Evolutionary conservation across 139 green algal genomes (phyloP), one percentile per base, ranked within the genome.

Genomic region (Micractinium conductrix): DNA sequence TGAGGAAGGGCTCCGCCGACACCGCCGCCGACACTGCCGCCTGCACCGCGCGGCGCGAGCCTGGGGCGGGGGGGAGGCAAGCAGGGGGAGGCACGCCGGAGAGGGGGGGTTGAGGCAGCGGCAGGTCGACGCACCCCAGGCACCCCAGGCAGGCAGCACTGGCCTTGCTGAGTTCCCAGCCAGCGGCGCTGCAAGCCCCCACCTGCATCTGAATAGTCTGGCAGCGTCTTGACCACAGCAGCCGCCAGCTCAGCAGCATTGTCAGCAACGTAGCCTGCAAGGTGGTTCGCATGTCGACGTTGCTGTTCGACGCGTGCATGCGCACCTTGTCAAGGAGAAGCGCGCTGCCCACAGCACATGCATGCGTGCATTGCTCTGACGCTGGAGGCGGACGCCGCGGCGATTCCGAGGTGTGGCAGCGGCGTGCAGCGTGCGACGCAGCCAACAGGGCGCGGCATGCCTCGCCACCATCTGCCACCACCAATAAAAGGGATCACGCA

Each of bases 221-320:
- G 76, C 65, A 92, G 78, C 16, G 85, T 85, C 22, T 79, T 35
- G 28, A 90, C 76, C 10, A 89, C 68, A 24, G 90, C 79, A 30
- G 58, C 50, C 0, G 79, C 89, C 9, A 96, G 80, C 17, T 89
- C 89, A 2, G 74, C 50, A 0, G 91, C 89, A 43, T 92, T 68
- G 6, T 53, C n/a, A 19, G 91, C 86, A 4, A 94, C 16, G 45
- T 93, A 94, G 10, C 83, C 92, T 96, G 91, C 40, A 87, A 45
- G 53, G 7, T 62, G 8, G 53, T 2, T 21, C 53, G 10, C 53
- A 62, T 19, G n/a, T n/a, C n/a, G n/a, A n/a, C n/a, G 19, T 28
- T 62, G 53, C 53, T 22, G 53, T 62, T 9, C 19, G 5, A 4
- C 8, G 8, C 53, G 53, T 62, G 53, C 53, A 16, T 62, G 53